phyloP scores from a whole-genome alignment of 768 basidiomycete genomes.

The Chalciporus chontae region DNA sequence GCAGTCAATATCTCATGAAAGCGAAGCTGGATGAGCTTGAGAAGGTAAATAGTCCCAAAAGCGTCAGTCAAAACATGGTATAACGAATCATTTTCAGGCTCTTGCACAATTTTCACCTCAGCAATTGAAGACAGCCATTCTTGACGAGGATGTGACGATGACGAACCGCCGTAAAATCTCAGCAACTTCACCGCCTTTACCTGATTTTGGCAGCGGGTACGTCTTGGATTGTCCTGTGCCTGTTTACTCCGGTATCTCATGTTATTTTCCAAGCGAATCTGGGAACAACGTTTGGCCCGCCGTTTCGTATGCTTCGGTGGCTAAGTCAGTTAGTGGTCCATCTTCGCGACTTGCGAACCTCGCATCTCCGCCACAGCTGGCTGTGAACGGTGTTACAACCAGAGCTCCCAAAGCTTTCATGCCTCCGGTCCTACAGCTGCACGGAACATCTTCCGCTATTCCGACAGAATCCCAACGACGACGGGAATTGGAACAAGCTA shows the following conservation, averaged over 20 bases:
- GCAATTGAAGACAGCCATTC: slow-evolving; percentile 20
- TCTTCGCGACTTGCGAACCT: slow-evolving; percentile 21
- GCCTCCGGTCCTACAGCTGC: slow-evolving; percentile 14
- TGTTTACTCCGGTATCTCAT: slow-evolving; percentile 1
- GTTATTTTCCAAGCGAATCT: slow-evolving; percentile 11
- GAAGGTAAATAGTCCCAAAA: slow-evolving; percentile 40
- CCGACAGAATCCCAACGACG: slow-evolving; percentile 48
- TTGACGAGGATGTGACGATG: slow-evolving; percentile 21
- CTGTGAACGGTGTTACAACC: slow-evolving; percentile 67
- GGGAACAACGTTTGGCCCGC: slow-evolving; percentile 39
- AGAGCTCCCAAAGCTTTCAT: slow-evolving; percentile 50
- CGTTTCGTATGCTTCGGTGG: slow-evolving; percentile 40
- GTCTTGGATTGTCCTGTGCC: slow-evolving; percentile 5
- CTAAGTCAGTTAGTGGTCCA: slow-evolving; percentile 16
- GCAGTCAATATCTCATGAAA: slow-evolving; percentile 72
- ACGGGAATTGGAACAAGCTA: slow-evolving; percentile 49
- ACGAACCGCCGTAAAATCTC: slow-evolving; percentile 15
- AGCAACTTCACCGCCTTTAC: slow-evolving; percentile 1
- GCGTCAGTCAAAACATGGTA: not conserved
- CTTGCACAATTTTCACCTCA: slow-evolving; percentile 68
- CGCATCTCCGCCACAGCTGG: slow-evolving; percentile 59
- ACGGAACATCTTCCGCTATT: slow-evolving; percentile 17
- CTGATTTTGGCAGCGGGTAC: slow-evolving; percentile 14
- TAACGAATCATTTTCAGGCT: slow-evolving; percentile 38
- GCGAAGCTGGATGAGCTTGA: slow-evolving; percentile 80